Evolutionary conservation across 2,329 filamentous ascomycete genomes (phyloP).

Genomic region (Pseudocercospora fuligena): DNA sequence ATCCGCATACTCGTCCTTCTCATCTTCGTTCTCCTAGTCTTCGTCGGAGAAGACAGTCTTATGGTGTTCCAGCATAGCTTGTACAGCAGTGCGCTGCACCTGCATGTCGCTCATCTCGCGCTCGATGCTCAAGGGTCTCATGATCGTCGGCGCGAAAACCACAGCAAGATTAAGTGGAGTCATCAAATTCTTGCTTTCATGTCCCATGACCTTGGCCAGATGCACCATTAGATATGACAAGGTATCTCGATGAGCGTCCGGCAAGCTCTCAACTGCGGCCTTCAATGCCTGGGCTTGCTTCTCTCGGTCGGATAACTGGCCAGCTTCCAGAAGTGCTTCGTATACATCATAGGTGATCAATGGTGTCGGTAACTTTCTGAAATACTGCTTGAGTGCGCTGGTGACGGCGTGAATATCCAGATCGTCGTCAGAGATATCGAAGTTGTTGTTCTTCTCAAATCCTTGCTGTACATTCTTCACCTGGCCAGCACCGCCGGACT

Average conservation of each 20-base stretch:
- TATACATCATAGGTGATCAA: slow-evolving; percentile 93
- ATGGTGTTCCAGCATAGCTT: slow-evolving; percentile 91
- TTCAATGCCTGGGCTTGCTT: slow-evolving; percentile 74
- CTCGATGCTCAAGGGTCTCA: slow-evolving; percentile 87
- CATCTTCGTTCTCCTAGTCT: slow-evolving; percentile 20
- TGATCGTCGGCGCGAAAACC: slow-evolving; percentile 96
- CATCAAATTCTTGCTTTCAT: slow-evolving; percentile 90
- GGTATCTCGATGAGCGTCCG: slow-evolving; percentile 82
- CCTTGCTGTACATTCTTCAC: slow-evolving; percentile 89
- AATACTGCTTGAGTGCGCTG: slow-evolving; percentile 95
- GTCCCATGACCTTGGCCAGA: slow-evolving; percentile 80
- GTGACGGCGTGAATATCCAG: slow-evolving; percentile 97
- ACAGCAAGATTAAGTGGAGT: slow-evolving; percentile 94
- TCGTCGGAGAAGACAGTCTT: slow-evolving; percentile 70
- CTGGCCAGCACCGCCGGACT: slow-evolving; percentile 90
- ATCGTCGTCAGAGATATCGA: slow-evolving; percentile 90
- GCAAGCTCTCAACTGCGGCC: slow-evolving; percentile 76
- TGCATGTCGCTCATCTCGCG: slow-evolving; percentile 97
- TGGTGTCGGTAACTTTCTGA: slow-evolving; percentile 87
- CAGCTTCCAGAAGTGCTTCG: slow-evolving; percentile 80
- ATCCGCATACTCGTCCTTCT: slow-evolving; percentile 7
- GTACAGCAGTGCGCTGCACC: slow-evolving; percentile 86
- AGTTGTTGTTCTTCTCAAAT: slow-evolving; percentile 78
- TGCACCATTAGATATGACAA: slow-evolving; percentile 95
- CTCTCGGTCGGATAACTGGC: slow-evolving; percentile 61